phyloP scores from a whole-genome alignment of 306 rosid species.

The Dryas alaskensis region DNA sequence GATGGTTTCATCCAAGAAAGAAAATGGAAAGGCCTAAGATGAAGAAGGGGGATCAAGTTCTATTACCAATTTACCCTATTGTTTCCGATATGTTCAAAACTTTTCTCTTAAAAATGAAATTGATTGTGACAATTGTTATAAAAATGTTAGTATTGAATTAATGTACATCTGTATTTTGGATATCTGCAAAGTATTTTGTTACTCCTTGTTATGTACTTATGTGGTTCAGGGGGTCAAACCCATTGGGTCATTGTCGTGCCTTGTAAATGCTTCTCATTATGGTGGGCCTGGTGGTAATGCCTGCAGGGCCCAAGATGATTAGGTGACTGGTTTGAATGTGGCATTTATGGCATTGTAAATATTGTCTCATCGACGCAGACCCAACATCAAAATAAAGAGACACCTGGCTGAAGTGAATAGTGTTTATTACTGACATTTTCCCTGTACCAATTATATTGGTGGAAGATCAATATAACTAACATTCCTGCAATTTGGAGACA shows the following conservation, averaged over 20 bases:
- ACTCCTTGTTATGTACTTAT: background rate
- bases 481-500: background rate
- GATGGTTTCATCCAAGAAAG: conserved; percentile 52
- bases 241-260: background rate
- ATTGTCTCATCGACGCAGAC: background rate
- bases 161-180: background rate
- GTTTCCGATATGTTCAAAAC: background rate
- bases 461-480: background rate
- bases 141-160: background rate
- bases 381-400: background rate
- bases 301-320: background rate
- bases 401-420: background rate
- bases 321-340: conserved; percentile 14
- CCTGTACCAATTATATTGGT: background rate
- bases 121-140: background rate
- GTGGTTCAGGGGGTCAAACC: background rate
- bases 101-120: conserved; percentile 9
- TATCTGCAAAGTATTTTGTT: background rate
- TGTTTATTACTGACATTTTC: conserved; percentile 3
- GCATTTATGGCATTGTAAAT: background rate
- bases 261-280: background rate
- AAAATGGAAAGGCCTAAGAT: conserved; percentile 20
- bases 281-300: background rate
- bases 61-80: background rate
- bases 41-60: background rate